phyloP scores from a whole-genome alignment of 164 flowering plant species.

The Kingdonia uniflora region DNA sequence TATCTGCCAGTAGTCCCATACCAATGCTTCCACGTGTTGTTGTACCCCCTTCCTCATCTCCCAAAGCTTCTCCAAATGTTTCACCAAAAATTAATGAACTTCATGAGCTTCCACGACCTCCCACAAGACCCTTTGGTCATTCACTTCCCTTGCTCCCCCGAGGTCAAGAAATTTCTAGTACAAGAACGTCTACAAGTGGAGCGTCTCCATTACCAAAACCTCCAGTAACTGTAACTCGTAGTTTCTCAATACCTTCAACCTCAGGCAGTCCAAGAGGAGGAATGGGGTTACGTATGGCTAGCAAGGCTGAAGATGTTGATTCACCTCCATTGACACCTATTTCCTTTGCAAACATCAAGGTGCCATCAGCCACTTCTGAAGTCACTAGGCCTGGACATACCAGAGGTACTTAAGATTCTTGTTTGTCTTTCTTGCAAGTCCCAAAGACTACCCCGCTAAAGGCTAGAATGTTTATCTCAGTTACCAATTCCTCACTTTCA shows the following conservation, averaged over 20 bases:
- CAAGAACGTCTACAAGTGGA: constrained; percentile 19
- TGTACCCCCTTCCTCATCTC: constrained; percentile 30
- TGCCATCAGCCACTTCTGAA: constrained; percentile 25
- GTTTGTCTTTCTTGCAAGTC: too few species aligned
- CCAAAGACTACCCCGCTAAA: too few species aligned
- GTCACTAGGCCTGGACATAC: constrained; percentile 28
- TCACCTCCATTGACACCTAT: constrained; percentile 88
- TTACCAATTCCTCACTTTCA: too few species aligned
- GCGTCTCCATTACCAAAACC: constrained; percentile 72
- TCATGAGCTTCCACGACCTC: constrained; percentile 96
- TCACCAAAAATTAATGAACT: constrained; percentile 87
- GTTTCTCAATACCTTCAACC: constrained; percentile 89
- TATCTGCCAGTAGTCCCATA: constrained; percentile 40
- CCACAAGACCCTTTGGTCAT: constrained; percentile 40
- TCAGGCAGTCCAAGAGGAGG: constrained; percentile 69
- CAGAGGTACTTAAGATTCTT: constrained; percentile 35
- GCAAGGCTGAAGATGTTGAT: constrained; percentile 27
- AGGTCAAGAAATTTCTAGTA: constrained; percentile 24
- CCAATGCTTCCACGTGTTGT: constrained; percentile 30
- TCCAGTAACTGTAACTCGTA: constrained; percentile 51
- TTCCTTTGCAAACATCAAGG: constrained; percentile 32
- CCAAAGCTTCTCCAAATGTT: constrained; percentile 46
- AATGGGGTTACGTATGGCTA: constrained; percentile 29
- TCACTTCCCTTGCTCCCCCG: constrained; percentile 61
- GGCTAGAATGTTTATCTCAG: too few species aligned